Evolutionary conservation across 768 basidiomycete species (phyloP).

Genomic region (Rhizopogon salebrosus): DNA sequence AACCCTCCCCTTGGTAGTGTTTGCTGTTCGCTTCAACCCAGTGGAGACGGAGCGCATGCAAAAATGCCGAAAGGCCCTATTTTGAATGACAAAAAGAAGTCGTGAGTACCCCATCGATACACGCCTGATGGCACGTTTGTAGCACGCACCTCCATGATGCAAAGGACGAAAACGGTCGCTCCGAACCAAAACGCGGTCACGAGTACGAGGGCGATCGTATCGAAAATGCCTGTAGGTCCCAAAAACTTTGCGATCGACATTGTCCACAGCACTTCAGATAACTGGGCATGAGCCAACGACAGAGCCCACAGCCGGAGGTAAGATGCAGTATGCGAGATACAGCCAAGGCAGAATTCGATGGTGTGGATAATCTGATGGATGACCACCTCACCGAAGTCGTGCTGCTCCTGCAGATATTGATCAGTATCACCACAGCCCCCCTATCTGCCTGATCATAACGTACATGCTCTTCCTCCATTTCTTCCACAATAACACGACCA

Average conservation of each 20-base stretch:
- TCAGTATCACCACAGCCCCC: conserved; percentile 4
- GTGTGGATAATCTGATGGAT: conserved; percentile 99
- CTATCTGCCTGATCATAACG: conserved; percentile 26
- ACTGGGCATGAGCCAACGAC: conserved; percentile 94
- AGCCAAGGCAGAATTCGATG: conserved; percentile 98
- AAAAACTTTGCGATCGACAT: conserved; percentile 75
- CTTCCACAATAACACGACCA: conserved; percentile 68
- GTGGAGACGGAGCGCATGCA: conserved; percentile 93
- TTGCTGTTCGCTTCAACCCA: conserved; percentile 99
- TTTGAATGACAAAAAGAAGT: neutral
- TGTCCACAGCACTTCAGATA: conserved; percentile 88
- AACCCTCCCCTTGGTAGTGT: conserved; percentile 86
- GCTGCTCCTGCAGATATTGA: conserved; percentile 52
- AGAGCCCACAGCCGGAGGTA: conserved; percentile 96
- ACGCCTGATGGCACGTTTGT: conserved; percentile 13
- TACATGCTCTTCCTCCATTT: conserved; percentile 66
- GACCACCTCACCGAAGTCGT: conserved; percentile 91
- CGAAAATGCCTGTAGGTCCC: conserved; percentile 61
- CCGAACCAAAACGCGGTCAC: conserved; percentile 71
- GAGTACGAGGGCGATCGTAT: conserved; percentile 45
- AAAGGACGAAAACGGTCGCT: conserved; percentile 73
- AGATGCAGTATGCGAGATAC: conserved; percentile 95
- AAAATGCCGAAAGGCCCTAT: conserved; percentile 90
- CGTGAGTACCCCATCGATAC: conserved; percentile 7
- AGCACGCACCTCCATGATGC: conserved; percentile 86